Evolutionary conservation across 352 stramenopile genomes (phyloP), one percentile per base, ranked within the genome.

Genomic region (Phytopythium vexans): DNA sequence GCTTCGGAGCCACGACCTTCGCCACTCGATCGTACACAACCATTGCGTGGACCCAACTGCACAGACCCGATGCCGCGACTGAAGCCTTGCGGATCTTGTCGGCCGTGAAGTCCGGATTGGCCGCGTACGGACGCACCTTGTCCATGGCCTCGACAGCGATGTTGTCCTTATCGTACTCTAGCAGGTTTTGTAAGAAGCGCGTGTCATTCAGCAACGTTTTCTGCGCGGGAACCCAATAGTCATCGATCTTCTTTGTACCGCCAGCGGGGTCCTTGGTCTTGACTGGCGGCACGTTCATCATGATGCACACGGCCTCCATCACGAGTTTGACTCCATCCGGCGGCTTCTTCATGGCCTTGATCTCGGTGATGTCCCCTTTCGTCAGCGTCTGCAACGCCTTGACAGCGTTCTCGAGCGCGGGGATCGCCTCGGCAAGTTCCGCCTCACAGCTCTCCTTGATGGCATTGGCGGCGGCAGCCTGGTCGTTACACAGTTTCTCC

Each of bases 331-430:
- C 95, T 4, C 86, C 94, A 46, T 95, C 79, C 15, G 94, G 93
- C 0, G 94, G 94, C 54, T 97, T 98, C 66, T 97, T 97, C 92
- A 98, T 98, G n/a, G 84, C 88, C 66, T 98, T 98, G 43, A 98
- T 94, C 66, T 98, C 94, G 1, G 87, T 95, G 64, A 98, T 98
- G 44, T 98, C 92, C 21, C 74, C 74, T 57, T 98, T 98, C 4
- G 79, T 97, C n/a, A 98, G 74, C 27, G 87, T 97, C 52, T 97
- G 86, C 14, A 98, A 66, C 0, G 93, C 94, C 53, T 91, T 92
- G 9, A 97, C 83, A 1, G 94, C 92, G 47, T 86, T 91, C 54
- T 97, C 89, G 5, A 98, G 66, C 4, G 88, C 92, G 21, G 94
- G 94, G 21, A 98, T 95, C 16, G 93, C 94, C 54, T 97, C 86